Base-by-base conservation (phyloP, 2,329 filamentous ascomycete species). In the Nannizziopsis arthrosporioides region DNA sequence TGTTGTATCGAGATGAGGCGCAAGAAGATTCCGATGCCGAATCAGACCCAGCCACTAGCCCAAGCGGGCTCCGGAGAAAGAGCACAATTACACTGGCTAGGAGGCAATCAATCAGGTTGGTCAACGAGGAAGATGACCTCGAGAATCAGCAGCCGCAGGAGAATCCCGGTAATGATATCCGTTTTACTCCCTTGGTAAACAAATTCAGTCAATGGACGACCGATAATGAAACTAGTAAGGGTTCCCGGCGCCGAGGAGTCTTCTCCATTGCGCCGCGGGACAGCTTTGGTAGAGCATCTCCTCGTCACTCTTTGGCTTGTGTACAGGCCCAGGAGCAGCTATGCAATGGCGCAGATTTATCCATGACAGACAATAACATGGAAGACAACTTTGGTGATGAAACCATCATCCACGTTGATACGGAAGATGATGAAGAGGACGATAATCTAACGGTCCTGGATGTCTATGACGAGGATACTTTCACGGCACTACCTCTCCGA, bases 121-220 rank as follows among this genome's bases (percentile, higher is more conserved):
- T 27, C 6, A 48, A 44, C 38, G 31, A 19, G 14, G 42, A 17
- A 17, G 38, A 22, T 12, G 18, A 50, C 31, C 48, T 54, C 52
- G 40, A 57, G 52, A 36, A 53, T 47, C 34, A 48, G 30, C 8
- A 45, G 11, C 18, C 44, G 45, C 44, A 51, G 5, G 10, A 17
- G 2, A 49, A 31, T n/a, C n/a, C 42, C 14, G 36, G 38, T 14
- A 45, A 52, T 32, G 54, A 57, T 14, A 59, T 77, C 44, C 78
- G 79, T 1, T 82, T 84, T 53, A 83, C 80, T 1, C 78, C 80
- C 18, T 66, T 86, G 34, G 77, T 77, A 3, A 68, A 74, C 34
- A 75, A 81, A 56, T 66, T 85, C 3, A 73, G 69, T 50, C 71
- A 73, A 18, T 86, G 83, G 82, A 73, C 74, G 53, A 71, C 81